Base-by-base conservation (phyloP, 371 early-diverging fungal species). In the Mucor circinelloides region DNA sequence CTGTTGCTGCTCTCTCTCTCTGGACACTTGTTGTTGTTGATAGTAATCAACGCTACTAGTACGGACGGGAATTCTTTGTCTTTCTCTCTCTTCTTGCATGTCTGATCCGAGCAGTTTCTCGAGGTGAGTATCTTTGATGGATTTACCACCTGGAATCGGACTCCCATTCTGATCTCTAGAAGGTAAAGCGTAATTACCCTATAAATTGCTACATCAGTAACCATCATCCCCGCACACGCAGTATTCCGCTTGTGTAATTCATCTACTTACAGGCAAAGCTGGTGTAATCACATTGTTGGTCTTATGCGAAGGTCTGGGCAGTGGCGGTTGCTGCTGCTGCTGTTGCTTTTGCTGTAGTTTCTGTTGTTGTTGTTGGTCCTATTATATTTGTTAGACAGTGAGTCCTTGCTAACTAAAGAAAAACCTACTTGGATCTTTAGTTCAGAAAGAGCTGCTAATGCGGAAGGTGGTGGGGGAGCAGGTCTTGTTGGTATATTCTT, bases 381-480 rank as follows among this genome's bases (percentile, higher is more conserved):
- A 23, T 23, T 23, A 36, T 3, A 13, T 10, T 13, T 0, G 12
- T 21, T 9, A 50, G 10, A 50, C 5, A 7, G 46, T 50, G 21
- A 25, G 50, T 13, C 8, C n/a, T 8, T n/a, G 31, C 2, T 2
- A 3, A 28, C 13, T 10, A 23, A 12, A 59, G 15, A 1, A 25
- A n/a, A 5, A 34, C 32, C 3, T 64, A 57, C 64, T 28, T 55
- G 55, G 21, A 67, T 40, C 44, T 67, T 67, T 21, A 67, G 27
- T 55, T 67, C 67, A 44, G 67, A 42, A 23, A 67, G 42, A 44
- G 61, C 67, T 27, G 48, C 48, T 21, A 63, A 15, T 28, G 65
- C 60, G 23, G 40, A 44, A n/a, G 71, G 71, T 10, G 69, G 68
- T 28, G 72, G 69, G 9, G 72, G 69, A 27, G 72, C 64, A 65